Evolutionary conservation across 164 flowering plant genomes (phyloP).

Genomic region (Euptelea pleiosperma): DNA sequence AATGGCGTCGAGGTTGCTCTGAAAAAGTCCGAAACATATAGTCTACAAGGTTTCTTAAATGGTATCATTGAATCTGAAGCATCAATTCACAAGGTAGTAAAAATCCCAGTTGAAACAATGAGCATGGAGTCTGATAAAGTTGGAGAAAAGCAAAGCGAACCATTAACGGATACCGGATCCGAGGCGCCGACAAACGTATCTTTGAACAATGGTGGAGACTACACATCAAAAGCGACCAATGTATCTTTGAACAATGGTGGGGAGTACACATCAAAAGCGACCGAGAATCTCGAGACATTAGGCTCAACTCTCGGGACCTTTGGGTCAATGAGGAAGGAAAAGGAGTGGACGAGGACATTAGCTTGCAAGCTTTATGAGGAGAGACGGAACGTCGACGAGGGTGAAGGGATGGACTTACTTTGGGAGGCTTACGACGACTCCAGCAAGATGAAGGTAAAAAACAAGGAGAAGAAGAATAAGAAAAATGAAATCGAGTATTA

Average conservation of each 20-base stretch:
- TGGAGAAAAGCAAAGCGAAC: slow-evolving; percentile 3
- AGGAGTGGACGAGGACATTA: slow-evolving; percentile 85
- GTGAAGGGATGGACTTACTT: slow-evolving; percentile 80
- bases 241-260: neutral
- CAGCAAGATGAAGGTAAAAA: slow-evolving; percentile 11
- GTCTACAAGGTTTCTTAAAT: slow-evolving; percentile 21
- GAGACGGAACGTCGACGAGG: slow-evolving; percentile 45
- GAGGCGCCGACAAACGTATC: neutral
- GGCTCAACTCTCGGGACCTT: slow-evolving; percentile 30
- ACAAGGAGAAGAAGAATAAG: slow-evolving; percentile 19
- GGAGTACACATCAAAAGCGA: slow-evolving; percentile 5
- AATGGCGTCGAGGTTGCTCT: slow-evolving; percentile 2
- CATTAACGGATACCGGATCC: neutral
- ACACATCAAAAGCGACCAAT: neutral
- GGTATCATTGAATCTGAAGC: slow-evolving; percentile 17
- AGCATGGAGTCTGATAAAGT: slow-evolving; percentile 31
- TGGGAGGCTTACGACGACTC: slow-evolving; percentile 83
- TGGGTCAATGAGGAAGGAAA: slow-evolving; percentile 75
- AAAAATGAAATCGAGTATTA: slow-evolving; percentile 13
- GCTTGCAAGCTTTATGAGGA: slow-evolving; percentile 95
- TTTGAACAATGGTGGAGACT: neutral
- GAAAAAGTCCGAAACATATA: slow-evolving; percentile 12
- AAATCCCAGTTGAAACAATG: slow-evolving; percentile 6
- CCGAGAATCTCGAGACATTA: neutral
- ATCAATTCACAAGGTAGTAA: slow-evolving; percentile 31